Evolutionary conservation across 2,329 filamentous ascomycete species (phyloP).

Genomic region (Pseudogymnoascus sp.): DNA sequence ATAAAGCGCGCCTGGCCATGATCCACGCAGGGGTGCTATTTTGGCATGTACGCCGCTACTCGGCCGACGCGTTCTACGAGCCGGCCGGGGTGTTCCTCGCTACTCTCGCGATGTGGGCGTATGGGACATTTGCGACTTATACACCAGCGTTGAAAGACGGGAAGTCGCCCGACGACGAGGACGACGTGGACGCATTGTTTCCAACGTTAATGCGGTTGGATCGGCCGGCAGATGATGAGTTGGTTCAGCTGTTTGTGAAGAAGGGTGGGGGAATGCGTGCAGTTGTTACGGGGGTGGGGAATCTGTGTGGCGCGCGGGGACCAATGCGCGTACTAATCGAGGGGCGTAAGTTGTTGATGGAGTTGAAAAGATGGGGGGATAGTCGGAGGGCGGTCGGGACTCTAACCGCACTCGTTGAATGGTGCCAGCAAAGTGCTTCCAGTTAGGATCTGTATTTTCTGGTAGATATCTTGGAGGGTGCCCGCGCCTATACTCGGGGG

Average conservation of each 20-base stretch:
- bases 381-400: constrained; percentile 9
- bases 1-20: constrained; percentile 49
- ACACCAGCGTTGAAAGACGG: constrained; percentile 1
- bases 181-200: constrained; percentile 21
- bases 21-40: constrained; percentile 46
- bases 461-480: not conserved
- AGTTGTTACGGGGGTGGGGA: constrained; percentile 45
- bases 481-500: not conserved
- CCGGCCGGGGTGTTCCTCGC: constrained; percentile 39
- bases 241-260: constrained; percentile 49
- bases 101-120: constrained; percentile 42
- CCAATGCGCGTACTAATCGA: constrained; percentile 33
- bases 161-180: constrained; percentile 6
- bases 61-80: constrained; percentile 41
- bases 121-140: constrained; percentile 14
- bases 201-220: constrained; percentile 46
- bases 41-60: constrained; percentile 46
- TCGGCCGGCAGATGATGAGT: constrained; percentile 49
- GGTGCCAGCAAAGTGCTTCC: not conserved
- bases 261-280: constrained; percentile 43
- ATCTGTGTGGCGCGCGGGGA: constrained; percentile 36
- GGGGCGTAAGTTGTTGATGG: constrained; percentile 33
- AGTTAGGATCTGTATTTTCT: not conserved
- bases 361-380: constrained; percentile 20
- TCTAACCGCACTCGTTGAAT: constrained; percentile 1